Base-by-base conservation (phyloP, 2,329 filamentous ascomycete species). In the Orbilia ellipsospora region DNA sequence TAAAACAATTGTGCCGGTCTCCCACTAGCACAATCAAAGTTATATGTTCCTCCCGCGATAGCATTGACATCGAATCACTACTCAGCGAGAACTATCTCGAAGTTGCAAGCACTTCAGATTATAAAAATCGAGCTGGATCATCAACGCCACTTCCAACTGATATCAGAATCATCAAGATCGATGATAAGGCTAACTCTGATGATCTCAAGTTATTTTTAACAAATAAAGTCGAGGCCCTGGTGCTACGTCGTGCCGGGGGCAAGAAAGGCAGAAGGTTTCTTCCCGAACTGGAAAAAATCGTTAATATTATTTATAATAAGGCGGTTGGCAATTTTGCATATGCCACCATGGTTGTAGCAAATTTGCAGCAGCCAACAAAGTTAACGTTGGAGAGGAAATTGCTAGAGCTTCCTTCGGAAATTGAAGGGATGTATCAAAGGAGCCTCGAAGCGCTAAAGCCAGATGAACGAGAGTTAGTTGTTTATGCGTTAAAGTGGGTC, bases 391-490 rank as follows among this genome's bases (percentile, higher is more conserved):
- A 56, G 12, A 66, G n/a, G 6, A 66, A 57, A 40, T 13, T 66
- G 40, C 48, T 20, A 16, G 28, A 66, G 40, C 50, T 66, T 13
- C 62, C 62, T 3, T 23, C 63, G 10, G 52, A 42, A 10, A 57
- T 67, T 48, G 63, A 67, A 52, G 63, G 63, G 12, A 67, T 59
- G 52, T 67, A 67, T 45, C 7, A 26, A 2, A 36, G 26, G 40
- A 59, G 52, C 28, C 31, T 67, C 4, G 54, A 67, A 44, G 54
- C 42, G 0, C 16, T 67, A 2, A 57, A 42, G 10, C 63, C 54
- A n/a, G 63, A 67, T 20, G 63, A 67, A 42, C 63, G 16, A 59
- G 44, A 59, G 10, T 23, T 67, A 1, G n/a, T 67, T n/a, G 15
- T 52, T 4, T 59, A 50, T 28, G 63, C 44, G 0, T 20, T 67